Evolutionary conservation across 169 alveolate species (phyloP), one percentile per base, ranked within the genome.

Genomic region (Eimeria tenella): DNA sequence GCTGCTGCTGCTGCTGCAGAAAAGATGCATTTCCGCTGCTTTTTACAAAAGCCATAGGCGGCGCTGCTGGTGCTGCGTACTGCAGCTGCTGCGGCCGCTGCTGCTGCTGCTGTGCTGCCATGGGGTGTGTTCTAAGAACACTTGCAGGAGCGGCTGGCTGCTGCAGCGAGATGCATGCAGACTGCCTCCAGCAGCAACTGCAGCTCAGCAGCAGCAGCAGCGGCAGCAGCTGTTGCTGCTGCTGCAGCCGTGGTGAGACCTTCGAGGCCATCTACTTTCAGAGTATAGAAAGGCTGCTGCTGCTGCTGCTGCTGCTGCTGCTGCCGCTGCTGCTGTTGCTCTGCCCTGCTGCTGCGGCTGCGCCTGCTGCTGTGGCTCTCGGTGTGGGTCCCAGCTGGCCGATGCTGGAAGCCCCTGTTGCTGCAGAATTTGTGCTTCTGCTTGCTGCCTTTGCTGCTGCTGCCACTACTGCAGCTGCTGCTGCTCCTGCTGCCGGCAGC

Each of bases 391-490:
- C 55, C 9, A 9, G 50, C 55, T 42, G 13, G 55, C 19, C 55
- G 53, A 31, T 10, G 82, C 49, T 15, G 53, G 21, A 50, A 17
- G 82, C 19, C 82, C 58, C 84, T 74, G 63, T 42, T 49, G 84
- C 84, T 74, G 84, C 13, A 31, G 42, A 31, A 31, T 31, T 31
- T 31, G 42, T 70, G 52, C 17, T 9, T 10, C 5, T 70, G 79
- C 15, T n/a, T 0, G 79, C 17, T 70, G 79, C 63, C 42, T 11
- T n/a, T 42, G 84, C 19, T 31, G 84, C 25, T 10, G 84, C 15
- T 74, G 84, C 63, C 15, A 25, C 10, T 50, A 56, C 62, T 74
- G 84, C 63, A 25, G 84, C 63, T 42, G 84, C 84, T 74, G 84
- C 42, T 49, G 84, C 84, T 50, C 21, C 15, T 50, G 84, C 25